Percentiles rank a stretch among this genome's conserved stretches.
Conservation (phyloP, 1,284 basidiomycete species). For the Cystobasidium pallidum region DNA sequence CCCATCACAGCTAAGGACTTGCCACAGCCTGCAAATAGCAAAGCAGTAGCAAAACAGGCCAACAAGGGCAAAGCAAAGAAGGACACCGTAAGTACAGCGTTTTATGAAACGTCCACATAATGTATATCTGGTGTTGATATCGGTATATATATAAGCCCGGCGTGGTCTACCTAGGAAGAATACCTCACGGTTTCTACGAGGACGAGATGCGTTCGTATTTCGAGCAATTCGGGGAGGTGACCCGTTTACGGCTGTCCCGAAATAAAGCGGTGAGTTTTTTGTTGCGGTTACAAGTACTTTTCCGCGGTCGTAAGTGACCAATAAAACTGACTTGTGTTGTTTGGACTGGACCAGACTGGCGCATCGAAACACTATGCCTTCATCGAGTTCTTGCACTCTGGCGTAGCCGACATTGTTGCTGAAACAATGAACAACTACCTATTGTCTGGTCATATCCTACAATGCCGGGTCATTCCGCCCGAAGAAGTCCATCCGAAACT, state of each 20-base stretch:
- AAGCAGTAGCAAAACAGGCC: slow-evolving; percentile 9
- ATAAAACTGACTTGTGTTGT: neutral
- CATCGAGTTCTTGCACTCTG: slow-evolving; percentile 86
- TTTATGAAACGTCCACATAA: too few relatives aligned
- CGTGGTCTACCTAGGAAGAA: slow-evolving; percentile 85
- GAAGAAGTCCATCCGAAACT: slow-evolving; percentile 89
- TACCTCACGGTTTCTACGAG: slow-evolving; percentile 98
- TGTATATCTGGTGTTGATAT: too few relatives aligned
- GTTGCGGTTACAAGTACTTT: slow-evolving; percentile 9
- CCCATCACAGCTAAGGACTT: slow-evolving; percentile 31
- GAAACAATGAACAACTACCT: slow-evolving; percentile 99
- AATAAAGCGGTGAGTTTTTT: slow-evolving; percentile 77
- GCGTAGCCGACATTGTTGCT: slow-evolving; percentile 90
- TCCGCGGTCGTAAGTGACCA: too few relatives aligned
- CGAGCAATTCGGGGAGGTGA: slow-evolving; percentile 89
- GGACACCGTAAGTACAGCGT: slow-evolving; percentile 4
- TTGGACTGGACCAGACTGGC: slow-evolving; percentile 69
- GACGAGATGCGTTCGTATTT: slow-evolving; percentile 91
- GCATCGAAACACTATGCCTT: slow-evolving; percentile 96
- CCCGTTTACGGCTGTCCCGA: slow-evolving; percentile 83
- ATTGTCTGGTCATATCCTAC: slow-evolving; percentile 87
- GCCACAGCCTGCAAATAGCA: slow-evolving; percentile 22
- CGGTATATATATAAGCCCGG: slow-evolving; percentile 62
- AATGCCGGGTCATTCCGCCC: slow-evolving; percentile 81
- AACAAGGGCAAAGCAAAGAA: slow-evolving; percentile 36